Evolutionary conservation across 2,329 filamentous ascomycete species (phyloP).

Genomic region (Pseudogymnoascus sp.): DNA sequence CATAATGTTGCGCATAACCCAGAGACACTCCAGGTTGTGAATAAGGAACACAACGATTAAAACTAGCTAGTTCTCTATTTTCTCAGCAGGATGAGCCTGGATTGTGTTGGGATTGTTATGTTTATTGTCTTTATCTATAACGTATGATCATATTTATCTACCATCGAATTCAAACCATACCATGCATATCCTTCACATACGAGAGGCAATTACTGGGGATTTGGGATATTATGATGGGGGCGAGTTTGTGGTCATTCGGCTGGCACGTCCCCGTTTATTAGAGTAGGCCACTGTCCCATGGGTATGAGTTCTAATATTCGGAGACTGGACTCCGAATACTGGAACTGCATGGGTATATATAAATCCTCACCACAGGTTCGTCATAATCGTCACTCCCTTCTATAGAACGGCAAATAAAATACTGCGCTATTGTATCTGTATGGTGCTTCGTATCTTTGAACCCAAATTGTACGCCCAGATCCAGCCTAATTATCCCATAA

Average conservation of each 20-base stretch:
- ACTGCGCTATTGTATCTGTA: background rate
- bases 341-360: background rate
- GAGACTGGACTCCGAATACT: no score
- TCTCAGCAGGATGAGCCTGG: background rate
- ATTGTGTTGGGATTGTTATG: background rate
- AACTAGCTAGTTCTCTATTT: background rate
- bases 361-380: background rate
- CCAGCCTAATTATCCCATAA: background rate
- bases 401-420: no score
- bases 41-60: constrained; percentile 9
- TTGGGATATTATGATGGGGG: background rate
- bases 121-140: no score
- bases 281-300: background rate
- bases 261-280: background rate
- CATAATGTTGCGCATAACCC: constrained; percentile 34
- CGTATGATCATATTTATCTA: background rate
- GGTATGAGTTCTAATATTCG: no score
- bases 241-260: background rate
- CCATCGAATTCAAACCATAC: no score
- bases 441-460: background rate
- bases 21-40: constrained; percentile 27
- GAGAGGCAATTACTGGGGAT: background rate
- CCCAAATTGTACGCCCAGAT: background rate
- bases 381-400: background rate
- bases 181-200: no score